Base-by-base conservation (phyloP, 208 protist genomes). In the Crithidia fasciculata region DNA sequence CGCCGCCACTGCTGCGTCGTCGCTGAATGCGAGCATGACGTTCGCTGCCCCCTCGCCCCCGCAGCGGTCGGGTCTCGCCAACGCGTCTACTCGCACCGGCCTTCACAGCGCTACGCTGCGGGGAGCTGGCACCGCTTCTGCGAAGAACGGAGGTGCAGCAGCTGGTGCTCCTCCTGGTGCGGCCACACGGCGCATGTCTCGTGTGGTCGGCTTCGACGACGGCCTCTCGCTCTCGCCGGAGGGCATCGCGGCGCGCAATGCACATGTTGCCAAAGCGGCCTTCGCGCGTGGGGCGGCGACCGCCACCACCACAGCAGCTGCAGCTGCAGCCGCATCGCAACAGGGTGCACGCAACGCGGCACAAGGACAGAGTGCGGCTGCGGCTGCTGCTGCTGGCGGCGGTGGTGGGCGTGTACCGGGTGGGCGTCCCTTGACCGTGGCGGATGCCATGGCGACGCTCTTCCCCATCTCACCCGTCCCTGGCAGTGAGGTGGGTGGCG, bases 371-470 rank as follows among this genome's bases (percentile, higher is more conserved):
- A 10, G 60, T 8, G 18, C 12, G 18, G 19, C 65, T 13, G 49
- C 52, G 7, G 49, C 47, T 3, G 28, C 43, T n/a, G n/a, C n/a
- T 5, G 18, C 12, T 44, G 19, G 57, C 8, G 49, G 43, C 12
- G 49, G 36, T 3, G 41, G 28, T 10, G 12, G n/a, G 41, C 28
- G n/a, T 5, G 4, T 53, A 43, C 6, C n/a, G 3, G 64, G 57
- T 16, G 47, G 40, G 37, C 16, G 9, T 9, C 44, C 59, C 15
- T 40, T 74, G 74, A 79, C 74, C 1, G 74, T 73, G 28, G 74
- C 74, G 16, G 66, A 73, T 19, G 74, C 67, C 28, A 73, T 79
- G 67, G 67, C 71, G 9, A 36, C 52, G 4, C 53, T 79, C 8
- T 79, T 79, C 19, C 74, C 74, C 6, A 15, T 79, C 16, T 2